Evolutionary conservation across 805 yeast genomes (phyloP), one percentile per base, ranked within the genome.

Genomic region (Sporopachydermia lactativora): DNA sequence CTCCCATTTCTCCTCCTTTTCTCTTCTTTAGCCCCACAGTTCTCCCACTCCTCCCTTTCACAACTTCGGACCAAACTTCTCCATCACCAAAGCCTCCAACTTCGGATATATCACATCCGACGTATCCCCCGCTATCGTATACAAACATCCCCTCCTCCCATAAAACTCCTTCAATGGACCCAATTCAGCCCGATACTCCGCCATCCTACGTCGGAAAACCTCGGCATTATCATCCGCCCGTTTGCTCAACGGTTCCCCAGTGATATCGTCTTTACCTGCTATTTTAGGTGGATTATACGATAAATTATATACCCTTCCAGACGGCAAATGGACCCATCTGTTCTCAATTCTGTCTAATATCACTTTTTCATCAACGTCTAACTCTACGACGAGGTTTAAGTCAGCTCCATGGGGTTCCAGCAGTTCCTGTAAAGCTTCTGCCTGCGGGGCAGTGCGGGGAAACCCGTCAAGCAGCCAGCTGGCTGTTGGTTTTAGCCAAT

Each of bases 401-500:
- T 60, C 53, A 1, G 78, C 58, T 2, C 61, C 48, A 24, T 58
- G 44, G 5, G 57, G 48, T 1, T 42, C 46, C 8, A 59, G 45
- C 4, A 63, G 64, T 13, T 52, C 47, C 41, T 75, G 74, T 34
- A 85, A 60, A 5, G 65, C 68, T 34, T 56, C 52, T 0, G 96
- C 96, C 59, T 88, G 97, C 3, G 59, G 60, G 15, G 62, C 53
- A 0, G 92, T 89, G 46, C 97, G 66, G 3, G 97, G 97, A 52
- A 86, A 89, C 36, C 97, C 97, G 56, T 88, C 97, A 39, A 89
- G 63, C 19, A 88, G 62, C 83, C 94, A 88, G 4, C 75, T 61
- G 1, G 75, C 48, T 1, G 58, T 41, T 0, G 58, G 37, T 31
- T 61, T 58, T 15, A 76, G 61, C 68, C 78, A 72, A 5, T 57